Percentiles rank a stretch among this genome's conserved stretches.
These are phyloP conservation scores for Termitomyces sp. DNA, from an alignment of 768 basidiomycete genomes.

Conservation along the genomic window DNA sequence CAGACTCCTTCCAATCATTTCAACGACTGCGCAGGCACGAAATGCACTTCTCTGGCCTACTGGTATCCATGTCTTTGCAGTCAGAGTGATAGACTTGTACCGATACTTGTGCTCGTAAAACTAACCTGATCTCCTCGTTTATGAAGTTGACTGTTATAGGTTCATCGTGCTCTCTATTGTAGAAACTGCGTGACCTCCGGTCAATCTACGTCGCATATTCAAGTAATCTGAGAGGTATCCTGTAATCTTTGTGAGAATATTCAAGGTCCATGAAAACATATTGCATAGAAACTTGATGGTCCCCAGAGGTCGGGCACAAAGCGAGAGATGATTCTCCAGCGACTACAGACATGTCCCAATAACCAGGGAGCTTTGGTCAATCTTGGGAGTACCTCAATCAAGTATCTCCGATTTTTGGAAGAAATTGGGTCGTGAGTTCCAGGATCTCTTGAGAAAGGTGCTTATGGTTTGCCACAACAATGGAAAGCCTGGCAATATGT, in stretches of 20 bases:
- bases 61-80: too few relatives aligned
- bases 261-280: background rate
- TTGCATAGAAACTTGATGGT: background rate
- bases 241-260: background rate
- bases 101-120: too few relatives aligned
- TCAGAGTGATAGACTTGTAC: too few relatives aligned
- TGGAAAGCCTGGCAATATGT: background rate
- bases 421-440: background rate
- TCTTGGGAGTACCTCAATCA: background rate
- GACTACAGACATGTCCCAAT: background rate
- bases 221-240: background rate
- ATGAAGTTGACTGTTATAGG: too few relatives aligned
- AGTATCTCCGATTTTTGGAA: too few relatives aligned
- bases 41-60: too few relatives aligned
- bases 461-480: background rate
- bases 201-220: background rate
- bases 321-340: background rate
- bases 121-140: too few relatives aligned
- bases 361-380: background rate
- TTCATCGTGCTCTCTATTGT: too few relatives aligned
- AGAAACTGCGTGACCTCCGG: too few relatives aligned
- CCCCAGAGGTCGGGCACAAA: background rate
- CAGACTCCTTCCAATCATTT: too few relatives aligned
- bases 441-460: background rate
- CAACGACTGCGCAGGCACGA: too few relatives aligned